Conservation (phyloP, 257 asterid genomes). For the Forsythia suspensa region DNA sequence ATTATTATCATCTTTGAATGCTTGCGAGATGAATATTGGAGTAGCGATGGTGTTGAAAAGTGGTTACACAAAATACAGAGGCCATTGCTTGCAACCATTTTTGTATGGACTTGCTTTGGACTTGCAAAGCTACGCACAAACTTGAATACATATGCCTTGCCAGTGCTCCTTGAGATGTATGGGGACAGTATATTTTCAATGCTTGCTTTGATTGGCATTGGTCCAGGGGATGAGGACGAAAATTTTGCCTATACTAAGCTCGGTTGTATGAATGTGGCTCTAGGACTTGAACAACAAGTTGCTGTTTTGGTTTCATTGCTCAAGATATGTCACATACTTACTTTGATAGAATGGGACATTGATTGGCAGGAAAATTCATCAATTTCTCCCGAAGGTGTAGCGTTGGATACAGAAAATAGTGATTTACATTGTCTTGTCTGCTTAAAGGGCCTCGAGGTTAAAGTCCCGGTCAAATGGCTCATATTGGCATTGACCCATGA, state of each 20-base stretch:
- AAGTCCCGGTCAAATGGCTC: conserved; percentile 79
- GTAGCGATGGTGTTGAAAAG: conserved; percentile 65
- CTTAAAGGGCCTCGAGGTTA: conserved; percentile 65
- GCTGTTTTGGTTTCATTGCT: conserved; percentile 85
- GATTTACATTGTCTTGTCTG: conserved; percentile 45
- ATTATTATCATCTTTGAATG: conserved; percentile 31
- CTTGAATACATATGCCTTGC: conserved; percentile 87
- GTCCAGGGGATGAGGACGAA: conserved; percentile 40
- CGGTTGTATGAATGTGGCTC: conserved; percentile 33
- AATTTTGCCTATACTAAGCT: conserved; percentile 45
- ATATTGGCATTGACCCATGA: conserved; percentile 74
- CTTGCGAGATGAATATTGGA: conserved; percentile 89
- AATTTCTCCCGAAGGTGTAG: conserved; percentile 35
- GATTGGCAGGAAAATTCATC: conserved; percentile 61
- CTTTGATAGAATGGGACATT: conserved; percentile 88
- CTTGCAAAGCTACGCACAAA: conserved; percentile 76
- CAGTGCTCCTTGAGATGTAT: conserved; percentile 78
- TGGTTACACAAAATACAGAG: conserved; percentile 73
- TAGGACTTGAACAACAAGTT: conserved; percentile 65
- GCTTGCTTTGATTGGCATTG: conserved; percentile 75
- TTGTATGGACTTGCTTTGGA: conserved; percentile 79
- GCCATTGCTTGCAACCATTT: conserved; percentile 73
- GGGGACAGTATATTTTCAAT: conserved; percentile 76
- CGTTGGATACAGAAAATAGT: conserved; percentile 40
- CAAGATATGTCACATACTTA: conserved; percentile 83